phyloP scores from a whole-genome alignment of 371 early-diverging fungal genomes.

The Syncephalastrum racemosum region DNA sequence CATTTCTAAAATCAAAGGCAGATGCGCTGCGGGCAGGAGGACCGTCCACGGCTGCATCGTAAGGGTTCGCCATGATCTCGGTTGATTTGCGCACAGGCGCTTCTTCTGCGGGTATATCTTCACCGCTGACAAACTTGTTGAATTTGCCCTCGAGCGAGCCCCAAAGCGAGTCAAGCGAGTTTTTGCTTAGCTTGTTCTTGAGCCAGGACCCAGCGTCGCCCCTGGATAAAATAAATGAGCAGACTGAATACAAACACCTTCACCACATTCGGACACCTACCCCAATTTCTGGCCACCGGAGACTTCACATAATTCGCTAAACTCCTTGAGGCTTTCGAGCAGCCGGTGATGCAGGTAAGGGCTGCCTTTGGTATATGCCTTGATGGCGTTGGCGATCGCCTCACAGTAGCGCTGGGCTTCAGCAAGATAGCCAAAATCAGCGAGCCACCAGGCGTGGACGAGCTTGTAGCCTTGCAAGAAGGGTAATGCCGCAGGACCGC shows the following conservation, averaged over 20 bases:
- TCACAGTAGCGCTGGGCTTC: constrained; percentile 79
- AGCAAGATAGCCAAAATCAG: constrained; percentile 74
- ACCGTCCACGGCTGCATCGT: constrained; percentile 14
- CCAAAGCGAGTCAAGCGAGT: constrained; percentile 65
- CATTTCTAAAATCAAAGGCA: constrained; percentile 26
- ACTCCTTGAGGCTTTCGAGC: constrained; percentile 57
- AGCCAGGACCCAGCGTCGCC: constrained; percentile 49
- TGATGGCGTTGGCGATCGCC: constrained; percentile 71
- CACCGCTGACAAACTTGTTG: constrained; percentile 71
- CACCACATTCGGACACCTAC: constrained; percentile 20
- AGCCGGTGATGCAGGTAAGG: constrained; percentile 78
- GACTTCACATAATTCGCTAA: constrained; percentile 48
- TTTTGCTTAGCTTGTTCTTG: constrained; percentile 61
- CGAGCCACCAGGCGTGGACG: constrained; percentile 76
- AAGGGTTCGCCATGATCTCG: constrained; percentile 40
- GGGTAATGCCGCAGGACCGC: constrained; percentile 60
- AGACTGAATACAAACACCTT: background rate
- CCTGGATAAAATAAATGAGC: constrained; percentile 21
- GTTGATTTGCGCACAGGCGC: constrained; percentile 43
- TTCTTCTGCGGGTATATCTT: constrained; percentile 45
- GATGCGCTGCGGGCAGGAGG: constrained; percentile 32
- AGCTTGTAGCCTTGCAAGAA: constrained; percentile 91
- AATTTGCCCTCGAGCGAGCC: constrained; percentile 71
- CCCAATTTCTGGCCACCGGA: constrained; percentile 42
- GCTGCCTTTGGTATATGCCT: constrained; percentile 67